Evolutionary conservation across 2,329 filamentous ascomycete genomes (phyloP), one percentile per base, ranked within the genome.

Genomic region (Chaetothyriales sp.): DNA sequence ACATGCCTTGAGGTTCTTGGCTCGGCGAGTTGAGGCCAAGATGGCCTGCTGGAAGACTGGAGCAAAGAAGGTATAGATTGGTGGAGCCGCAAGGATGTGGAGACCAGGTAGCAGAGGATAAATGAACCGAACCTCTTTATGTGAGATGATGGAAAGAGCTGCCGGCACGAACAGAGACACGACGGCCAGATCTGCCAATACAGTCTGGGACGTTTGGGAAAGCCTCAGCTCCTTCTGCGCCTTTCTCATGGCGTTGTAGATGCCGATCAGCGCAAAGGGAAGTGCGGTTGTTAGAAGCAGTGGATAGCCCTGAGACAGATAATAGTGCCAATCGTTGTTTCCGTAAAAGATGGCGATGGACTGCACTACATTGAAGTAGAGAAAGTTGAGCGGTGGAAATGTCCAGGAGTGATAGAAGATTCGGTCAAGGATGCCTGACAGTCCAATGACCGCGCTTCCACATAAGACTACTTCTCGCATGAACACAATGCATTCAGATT

Each of bases 81-180:
- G 75, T 0, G 80, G 77, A 0, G 88, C 87, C 1, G 86, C 80
- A 43, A 97, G 73, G 56, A 95, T 72, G 65, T 92, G 87, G 5
- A 98, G 76, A n/a, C 83, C 77, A 1, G 92, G 90, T 1, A 97
- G 77, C 18, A 98, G 77, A 1, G 92, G 90, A 63, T 94, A 95
- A 59, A 97, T 86, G 72, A 98, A 98, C 62, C 92, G 87, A 61
- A 95, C 86, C 74, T 98, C 92, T 67, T 98, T 98, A 71, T 98
- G 92, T 1, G 88, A 82, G 59, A 97, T 86, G 46, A 86, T 64
- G 1, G 87, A 94, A 33, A 97, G 76, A 1, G 73, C 67, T 1
- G 70, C 65, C 8, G 85, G 69, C 52, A 83, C 85, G 28, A 79
- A 67, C 51, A 82, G 56, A 44, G 83, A 74, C 6, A 79, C 72